Evolutionary conservation across 257 asterid genomes (phyloP).

Genomic region (Vinca minor): DNA sequence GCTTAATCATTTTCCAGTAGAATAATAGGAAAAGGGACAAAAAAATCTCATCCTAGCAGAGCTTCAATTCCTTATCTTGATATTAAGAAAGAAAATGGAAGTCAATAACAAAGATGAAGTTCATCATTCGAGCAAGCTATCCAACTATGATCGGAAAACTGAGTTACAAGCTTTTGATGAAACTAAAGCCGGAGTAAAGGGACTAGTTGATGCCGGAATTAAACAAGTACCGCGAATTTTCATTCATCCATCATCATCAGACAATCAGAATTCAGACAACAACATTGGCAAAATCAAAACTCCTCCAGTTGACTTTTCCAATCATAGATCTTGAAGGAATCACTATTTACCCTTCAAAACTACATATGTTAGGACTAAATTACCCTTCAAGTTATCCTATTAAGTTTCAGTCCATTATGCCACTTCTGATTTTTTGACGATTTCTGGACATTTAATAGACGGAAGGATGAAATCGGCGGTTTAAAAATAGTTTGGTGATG

Average conservation of each 20-base stretch:
- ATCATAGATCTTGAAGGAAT: conserved; percentile 26
- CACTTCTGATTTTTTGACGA: no score
- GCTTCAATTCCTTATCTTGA: not conserved
- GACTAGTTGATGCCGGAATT: conserved; percentile 6
- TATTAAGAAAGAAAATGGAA: not conserved
- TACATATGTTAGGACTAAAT: no score
- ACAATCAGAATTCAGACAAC: no score
- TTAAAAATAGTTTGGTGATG: no score
- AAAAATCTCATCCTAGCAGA: not conserved
- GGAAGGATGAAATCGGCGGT: no score
- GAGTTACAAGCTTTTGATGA: conserved; percentile 2
- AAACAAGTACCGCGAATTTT: not conserved
- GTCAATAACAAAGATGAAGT: not conserved
- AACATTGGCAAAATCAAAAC: not conserved
- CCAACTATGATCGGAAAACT: not conserved
- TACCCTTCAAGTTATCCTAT: no score
- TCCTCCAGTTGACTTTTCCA: conserved; percentile 17
- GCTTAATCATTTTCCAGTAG: no score
- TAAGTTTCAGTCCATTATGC: no score
- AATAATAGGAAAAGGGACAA: no score
- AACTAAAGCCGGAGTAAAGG: not conserved
- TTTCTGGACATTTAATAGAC: no score
- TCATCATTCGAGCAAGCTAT: not conserved
- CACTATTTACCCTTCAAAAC: no score
- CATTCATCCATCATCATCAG: not conserved